Conservation (phyloP, 495 filamentous ascomycete genomes). For the Sphaerosporella brunnea region DNA sequence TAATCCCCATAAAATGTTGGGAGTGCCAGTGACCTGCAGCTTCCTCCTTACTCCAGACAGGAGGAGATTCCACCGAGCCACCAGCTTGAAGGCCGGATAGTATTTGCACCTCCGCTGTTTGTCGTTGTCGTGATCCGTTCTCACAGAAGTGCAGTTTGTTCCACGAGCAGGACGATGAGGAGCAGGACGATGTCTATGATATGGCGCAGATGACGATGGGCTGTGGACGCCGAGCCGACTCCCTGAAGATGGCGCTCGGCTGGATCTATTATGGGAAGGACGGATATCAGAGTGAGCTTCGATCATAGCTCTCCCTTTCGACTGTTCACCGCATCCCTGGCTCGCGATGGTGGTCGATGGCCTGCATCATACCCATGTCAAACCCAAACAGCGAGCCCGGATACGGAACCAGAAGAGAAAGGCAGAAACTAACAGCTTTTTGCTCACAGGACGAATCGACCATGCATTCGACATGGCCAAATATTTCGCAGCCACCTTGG, state of each 20-base stretch:
- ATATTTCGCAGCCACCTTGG: conserved; percentile 44
- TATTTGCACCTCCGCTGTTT: conserved; percentile 11
- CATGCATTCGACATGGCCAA: conserved; percentile 47
- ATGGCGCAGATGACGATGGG: conserved; percentile 87
- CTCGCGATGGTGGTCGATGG: not conserved
- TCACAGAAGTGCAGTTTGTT: conserved; percentile 37
- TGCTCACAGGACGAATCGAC: conserved; percentile 43
- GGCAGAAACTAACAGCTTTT: conserved; percentile 1
- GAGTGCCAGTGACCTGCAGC: conserved; percentile 73
- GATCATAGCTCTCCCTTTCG: not conserved
- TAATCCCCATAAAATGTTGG: conserved; percentile 96
- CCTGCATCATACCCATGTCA: conserved; percentile 3
- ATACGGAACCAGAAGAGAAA: not conserved
- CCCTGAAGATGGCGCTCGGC: conserved; percentile 65
- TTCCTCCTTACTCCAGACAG: conserved; percentile 68
- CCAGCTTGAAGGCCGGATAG: conserved; percentile 74
- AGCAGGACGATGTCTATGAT: conserved; percentile 52
- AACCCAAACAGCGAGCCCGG: not conserved
- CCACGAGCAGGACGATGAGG: conserved; percentile 36
- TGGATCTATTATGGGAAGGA: conserved; percentile 74
- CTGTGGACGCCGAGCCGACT: conserved; percentile 73
- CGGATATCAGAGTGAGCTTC: conserved; percentile 28
- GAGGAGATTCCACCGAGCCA: conserved; percentile 56
- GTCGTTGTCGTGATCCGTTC: not conserved
- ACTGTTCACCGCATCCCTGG: not conserved